Conservation (phyloP, 2,329 filamentous ascomycete genomes). For the Aspergillus bombycis region DNA sequence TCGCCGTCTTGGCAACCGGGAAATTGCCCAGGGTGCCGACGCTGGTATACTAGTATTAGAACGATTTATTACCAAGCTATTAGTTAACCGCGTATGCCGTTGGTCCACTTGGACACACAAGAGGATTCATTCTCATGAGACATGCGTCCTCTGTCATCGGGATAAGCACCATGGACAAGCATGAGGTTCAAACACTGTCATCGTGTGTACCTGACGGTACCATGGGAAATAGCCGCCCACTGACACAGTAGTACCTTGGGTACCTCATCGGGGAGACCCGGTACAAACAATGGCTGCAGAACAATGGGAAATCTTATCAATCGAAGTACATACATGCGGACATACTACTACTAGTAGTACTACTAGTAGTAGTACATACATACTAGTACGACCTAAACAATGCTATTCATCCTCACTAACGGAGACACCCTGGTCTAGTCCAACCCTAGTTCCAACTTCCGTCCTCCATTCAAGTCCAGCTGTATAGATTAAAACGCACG, state of each 20-base stretch:
- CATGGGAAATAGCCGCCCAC: not conserved
- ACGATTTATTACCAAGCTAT: not conserved
- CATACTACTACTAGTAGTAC: too few species aligned
- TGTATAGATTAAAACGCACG: not conserved
- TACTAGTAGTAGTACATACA: too few species aligned
- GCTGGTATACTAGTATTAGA: constrained; percentile 3
- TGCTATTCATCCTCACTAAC: not conserved
- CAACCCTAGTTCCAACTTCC: not conserved
- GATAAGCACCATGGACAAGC: too few species aligned
- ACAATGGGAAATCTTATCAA: not conserved
- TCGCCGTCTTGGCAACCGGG: not conserved
- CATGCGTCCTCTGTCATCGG: not conserved
- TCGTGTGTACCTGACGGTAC: not conserved
- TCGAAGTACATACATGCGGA: too few species aligned
- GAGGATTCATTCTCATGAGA: not conserved
- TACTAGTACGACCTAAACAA: not conserved
- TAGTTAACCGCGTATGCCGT: not conserved
- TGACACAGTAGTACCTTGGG: not conserved
- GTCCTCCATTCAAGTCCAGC: not conserved
- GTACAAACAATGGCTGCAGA: not conserved
- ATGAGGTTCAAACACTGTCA: too few species aligned
- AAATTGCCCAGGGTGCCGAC: not conserved
- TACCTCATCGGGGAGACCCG: not conserved
- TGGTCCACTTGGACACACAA: not conserved
- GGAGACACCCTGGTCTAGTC: not conserved